Base-by-base conservation (phyloP, 176 grass and related monocot species). In the Paspalum vaginatum region DNA sequence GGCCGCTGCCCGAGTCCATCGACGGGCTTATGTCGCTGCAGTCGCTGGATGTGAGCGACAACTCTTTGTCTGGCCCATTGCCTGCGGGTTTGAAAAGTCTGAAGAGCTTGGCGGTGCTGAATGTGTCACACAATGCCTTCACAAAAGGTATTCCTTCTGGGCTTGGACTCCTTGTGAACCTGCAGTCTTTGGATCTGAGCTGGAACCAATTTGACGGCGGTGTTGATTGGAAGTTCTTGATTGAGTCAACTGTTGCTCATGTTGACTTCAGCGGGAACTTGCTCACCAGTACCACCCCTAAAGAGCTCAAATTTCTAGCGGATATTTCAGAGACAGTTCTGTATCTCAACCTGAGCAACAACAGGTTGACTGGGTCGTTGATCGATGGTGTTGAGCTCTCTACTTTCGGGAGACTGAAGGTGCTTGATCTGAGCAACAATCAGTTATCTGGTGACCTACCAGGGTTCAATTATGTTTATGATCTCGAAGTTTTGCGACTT, bases 401-500 rank as follows among this genome's bases (percentile, higher is more conserved):
- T 16, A 93, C 96, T 61, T 99, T 99, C 87, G 96, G 96, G 68
- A 93, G 79, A 46, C 73, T 99, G 72, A 99, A 99, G 72, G 93
- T 99, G 75, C 81, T 99, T 86, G 96, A 99, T 91, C 74, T 99
- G 43, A 95, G 96, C 72, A 88, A 89, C 72, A 99, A 99, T 80
- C 84, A 81, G 66, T 78, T 99, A 57, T 91, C 79, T 32, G 96
- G 96, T 32, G 96, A 99, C 63, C 87, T 99, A 10, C 96, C 96
- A n/a, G 96, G 96, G 22, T 99, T 99, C 85, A 93, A 99, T 87
- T 99, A 99, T 93, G 93, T 99, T 8, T 99, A 99, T 61, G 96
- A 99, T 85, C 93, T 99, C 0, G 96, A 99, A 83, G 84, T 95
- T 89, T 72, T 99, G 76, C 85, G 93, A 53, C 84, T 99, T 6